A percentile compares a stretch with the other conserved stretches of the same genome.
These are phyloP conservation scores for Coemansia sp. DNA, from an alignment of 192 early-diverging fungal genomes.

Conservation along the genomic window DNA sequence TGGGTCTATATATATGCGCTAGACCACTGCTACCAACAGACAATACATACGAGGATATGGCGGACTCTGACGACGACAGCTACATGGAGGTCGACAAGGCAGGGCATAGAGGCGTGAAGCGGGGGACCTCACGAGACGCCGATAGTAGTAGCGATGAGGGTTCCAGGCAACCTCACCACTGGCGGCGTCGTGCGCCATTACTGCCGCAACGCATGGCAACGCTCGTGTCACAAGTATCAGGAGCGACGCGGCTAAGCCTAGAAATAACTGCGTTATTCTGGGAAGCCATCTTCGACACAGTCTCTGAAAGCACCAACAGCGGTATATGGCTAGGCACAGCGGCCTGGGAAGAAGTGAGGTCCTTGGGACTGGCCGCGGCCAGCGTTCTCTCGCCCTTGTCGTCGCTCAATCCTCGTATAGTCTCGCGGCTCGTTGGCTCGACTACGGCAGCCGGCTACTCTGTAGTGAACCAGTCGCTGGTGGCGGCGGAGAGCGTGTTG, in stretches of 20 bases:
- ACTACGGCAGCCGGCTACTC: conserved; percentile 44
- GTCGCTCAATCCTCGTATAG: conserved; percentile 47
- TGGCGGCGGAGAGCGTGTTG: conserved; percentile 38
- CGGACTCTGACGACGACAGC: not conserved
- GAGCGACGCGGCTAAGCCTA: conserved; percentile 48
- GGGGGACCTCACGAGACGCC: not conserved
- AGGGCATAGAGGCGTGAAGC: not conserved
- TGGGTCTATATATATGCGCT: not conserved
- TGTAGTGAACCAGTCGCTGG: conserved; percentile 41
- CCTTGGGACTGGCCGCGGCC: conserved; percentile 24
- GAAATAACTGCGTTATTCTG: conserved; percentile 52
- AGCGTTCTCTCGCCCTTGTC: conserved; percentile 40
- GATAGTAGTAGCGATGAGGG: conserved; percentile 4
- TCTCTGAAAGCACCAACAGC: conserved; percentile 45
- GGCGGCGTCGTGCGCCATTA: conserved; percentile 42
- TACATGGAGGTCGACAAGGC: not conserved
- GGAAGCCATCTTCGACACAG: conserved; percentile 54
- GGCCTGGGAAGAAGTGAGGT: conserved; percentile 42
- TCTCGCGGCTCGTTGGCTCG: conserved; percentile 37
- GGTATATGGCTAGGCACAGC: conserved; percentile 43
- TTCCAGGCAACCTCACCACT: conserved; percentile 17
- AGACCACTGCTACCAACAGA: not conserved
- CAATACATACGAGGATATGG: not conserved
- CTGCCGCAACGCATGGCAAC: conserved; percentile 47
- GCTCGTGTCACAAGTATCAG: conserved; percentile 45